These are phyloP conservation scores for Pichia sp. DNA, from an alignment of 1,139 yeast species.

Conservation along the genomic window DNA sequence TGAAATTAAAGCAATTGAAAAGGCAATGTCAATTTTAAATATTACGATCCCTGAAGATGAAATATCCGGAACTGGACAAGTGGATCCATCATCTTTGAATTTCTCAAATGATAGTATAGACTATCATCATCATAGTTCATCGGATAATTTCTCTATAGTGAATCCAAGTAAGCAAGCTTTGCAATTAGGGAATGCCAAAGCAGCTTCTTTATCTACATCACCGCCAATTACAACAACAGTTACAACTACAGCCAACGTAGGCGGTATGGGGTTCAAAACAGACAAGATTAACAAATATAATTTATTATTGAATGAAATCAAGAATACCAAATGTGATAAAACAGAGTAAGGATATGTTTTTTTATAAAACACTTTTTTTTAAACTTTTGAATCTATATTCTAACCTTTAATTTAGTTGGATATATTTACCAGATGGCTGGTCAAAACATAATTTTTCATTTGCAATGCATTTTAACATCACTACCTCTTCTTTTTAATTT, in stretches of 20 bases:
- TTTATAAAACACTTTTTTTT: neutral
- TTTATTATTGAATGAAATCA: conserved; percentile 17
- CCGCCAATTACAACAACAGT: conserved; percentile 7
- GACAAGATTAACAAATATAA: conserved; percentile 17
- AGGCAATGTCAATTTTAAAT: conserved; percentile 25
- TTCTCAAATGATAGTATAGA: conserved; percentile 9
- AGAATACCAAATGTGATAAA: conserved; percentile 24
- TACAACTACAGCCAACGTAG: conserved; percentile 4
- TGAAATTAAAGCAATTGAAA: conserved; percentile 28
- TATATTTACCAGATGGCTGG: too few species aligned
- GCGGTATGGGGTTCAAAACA: conserved; percentile 2
- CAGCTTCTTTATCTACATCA: conserved; percentile 1
- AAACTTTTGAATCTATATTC: too few species aligned
- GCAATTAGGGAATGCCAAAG: neutral
- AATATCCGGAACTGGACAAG: neutral
- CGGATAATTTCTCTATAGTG: neutral
- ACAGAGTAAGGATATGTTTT: conserved; percentile 18
- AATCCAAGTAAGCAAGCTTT: conserved; percentile 1
- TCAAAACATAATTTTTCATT: too few species aligned
- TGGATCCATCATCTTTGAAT: neutral
- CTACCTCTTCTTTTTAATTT: too few species aligned
- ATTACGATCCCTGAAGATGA: neutral
- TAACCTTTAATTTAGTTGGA: too few species aligned
- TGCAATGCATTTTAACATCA: too few species aligned
- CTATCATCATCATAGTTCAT: conserved; percentile 1